Percentiles rank a stretch among this genome's conserved stretches.
Conservation (phyloP, 768 basidiomycete species). For the Dioszegia aurantiaca region DNA sequence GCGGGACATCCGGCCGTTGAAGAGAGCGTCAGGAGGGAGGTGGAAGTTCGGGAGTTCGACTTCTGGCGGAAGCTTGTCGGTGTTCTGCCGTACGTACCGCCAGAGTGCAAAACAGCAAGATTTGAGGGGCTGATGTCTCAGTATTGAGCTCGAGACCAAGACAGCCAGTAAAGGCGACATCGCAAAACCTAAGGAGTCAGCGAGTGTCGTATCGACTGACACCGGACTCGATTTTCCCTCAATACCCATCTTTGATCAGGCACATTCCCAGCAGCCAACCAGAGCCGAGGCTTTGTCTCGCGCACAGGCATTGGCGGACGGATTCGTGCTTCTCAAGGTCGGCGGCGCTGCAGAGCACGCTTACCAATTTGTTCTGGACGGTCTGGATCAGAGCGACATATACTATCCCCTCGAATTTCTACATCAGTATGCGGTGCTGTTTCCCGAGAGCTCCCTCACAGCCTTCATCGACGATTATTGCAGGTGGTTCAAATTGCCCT, state of each 20-base stretch:
- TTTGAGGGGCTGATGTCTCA: too few species aligned
- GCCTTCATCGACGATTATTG: slow-evolving; percentile 68
- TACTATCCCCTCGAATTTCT: slow-evolving; percentile 62
- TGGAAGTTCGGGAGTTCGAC: slow-evolving; percentile 40
- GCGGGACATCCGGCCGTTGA: slow-evolving; percentile 33
- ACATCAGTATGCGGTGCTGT: slow-evolving; percentile 63
- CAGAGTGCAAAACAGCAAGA: too few species aligned
- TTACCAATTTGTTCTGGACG: slow-evolving; percentile 76
- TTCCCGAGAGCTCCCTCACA: slow-evolving; percentile 63
- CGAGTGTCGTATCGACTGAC: background rate
- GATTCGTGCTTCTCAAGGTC: slow-evolving; percentile 70
- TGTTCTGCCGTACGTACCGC: slow-evolving; percentile 25
- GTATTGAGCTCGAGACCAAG: slow-evolving; percentile 1
- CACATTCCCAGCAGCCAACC: slow-evolving; percentile 50
- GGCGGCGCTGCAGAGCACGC: slow-evolving; percentile 66
- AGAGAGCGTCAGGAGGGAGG: slow-evolving; percentile 36
- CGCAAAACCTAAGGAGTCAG: background rate
- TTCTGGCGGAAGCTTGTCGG: slow-evolving; percentile 40
- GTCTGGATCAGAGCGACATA: slow-evolving; percentile 60
- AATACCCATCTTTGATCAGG: slow-evolving; percentile 54
- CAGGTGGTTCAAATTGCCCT: slow-evolving; percentile 58
- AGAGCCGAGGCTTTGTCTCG: slow-evolving; percentile 58
- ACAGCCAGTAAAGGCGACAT: background rate
- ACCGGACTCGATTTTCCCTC: slow-evolving; percentile 50
- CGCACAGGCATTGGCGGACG: slow-evolving; percentile 69